Conservation (phyloP, 768 basidiomycete genomes). For the Termitomyces titanicus region DNA sequence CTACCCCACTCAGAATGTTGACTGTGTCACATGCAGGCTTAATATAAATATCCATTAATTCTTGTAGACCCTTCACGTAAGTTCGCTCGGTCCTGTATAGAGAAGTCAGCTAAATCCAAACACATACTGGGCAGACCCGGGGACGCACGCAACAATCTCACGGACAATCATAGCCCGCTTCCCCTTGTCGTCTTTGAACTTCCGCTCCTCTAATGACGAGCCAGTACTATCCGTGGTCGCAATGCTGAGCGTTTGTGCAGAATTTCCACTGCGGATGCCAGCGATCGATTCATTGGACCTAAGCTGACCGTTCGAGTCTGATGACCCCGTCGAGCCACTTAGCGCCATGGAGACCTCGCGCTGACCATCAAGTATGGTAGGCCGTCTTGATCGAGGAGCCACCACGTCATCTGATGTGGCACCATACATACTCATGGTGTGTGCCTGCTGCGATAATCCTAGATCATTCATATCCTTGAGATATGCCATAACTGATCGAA, state of each 20-base stretch:
- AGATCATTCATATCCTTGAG: constrained; percentile 95
- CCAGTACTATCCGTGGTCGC: constrained; percentile 73
- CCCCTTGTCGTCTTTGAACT: constrained; percentile 86
- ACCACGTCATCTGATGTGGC: constrained; percentile 40
- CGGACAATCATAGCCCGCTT: constrained; percentile 82
- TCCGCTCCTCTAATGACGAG: constrained; percentile 69
- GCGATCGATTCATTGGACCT: constrained; percentile 63
- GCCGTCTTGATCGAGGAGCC: constrained; percentile 53
- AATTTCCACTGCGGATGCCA: constrained; percentile 54
- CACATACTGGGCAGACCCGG: background rate
- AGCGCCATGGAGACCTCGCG: constrained; percentile 56
- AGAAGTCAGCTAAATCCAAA: background rate
- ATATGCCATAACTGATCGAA: constrained; percentile 94
- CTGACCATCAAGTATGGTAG: constrained; percentile 59
- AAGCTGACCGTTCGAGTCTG: constrained; percentile 50
- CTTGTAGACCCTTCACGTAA: constrained; percentile 91
- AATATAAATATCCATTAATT: constrained; percentile 94
- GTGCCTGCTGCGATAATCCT: constrained; percentile 61
- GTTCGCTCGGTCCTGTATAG: constrained; percentile 83
- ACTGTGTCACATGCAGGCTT: constrained; percentile 73
- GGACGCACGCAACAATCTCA: constrained; percentile 86
- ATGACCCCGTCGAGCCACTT: constrained; percentile 40
- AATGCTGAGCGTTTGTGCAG: constrained; percentile 68
- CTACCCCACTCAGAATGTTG: constrained; percentile 65
- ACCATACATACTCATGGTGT: constrained; percentile 58